A percentile compares a stretch with the other conserved stretches of the same genome.
Evolutionary conservation across 1,284 basidiomycete species (phyloP).

Genomic region (Coniferiporia sulphurascens): DNA sequence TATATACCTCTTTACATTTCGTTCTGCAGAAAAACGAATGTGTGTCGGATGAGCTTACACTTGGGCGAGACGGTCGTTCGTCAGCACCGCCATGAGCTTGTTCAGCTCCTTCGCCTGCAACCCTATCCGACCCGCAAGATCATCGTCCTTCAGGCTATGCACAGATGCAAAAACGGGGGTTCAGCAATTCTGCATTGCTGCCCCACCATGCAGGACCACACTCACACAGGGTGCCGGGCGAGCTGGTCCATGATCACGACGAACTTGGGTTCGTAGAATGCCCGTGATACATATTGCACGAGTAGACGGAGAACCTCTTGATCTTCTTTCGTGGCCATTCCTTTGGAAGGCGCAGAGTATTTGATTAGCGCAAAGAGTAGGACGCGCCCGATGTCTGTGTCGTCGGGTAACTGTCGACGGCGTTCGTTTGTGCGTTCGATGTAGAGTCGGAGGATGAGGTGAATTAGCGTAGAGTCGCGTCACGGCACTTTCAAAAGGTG

Average conservation of each 20-base stretch:
- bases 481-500: no score
- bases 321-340: conserved; percentile 68
- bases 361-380: not conserved
- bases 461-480: not conserved
- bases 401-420: not conserved
- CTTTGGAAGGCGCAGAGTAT: conserved; percentile 3
- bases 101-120: conserved; percentile 91
- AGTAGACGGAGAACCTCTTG: conserved; percentile 73
- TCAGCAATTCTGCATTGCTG: conserved; percentile 19
- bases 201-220: conserved; percentile 27
- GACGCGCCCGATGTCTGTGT: not conserved
- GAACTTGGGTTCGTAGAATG: conserved; percentile 92
- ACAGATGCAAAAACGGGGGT: conserved; percentile 12
- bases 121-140: conserved; percentile 83
- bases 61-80: conserved; percentile 80
- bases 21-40: not conserved
- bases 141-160: conserved; percentile 83
- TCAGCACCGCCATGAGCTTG: conserved; percentile 84
- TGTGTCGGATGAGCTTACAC: conserved; percentile 49
- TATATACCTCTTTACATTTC: conserved; percentile 26
- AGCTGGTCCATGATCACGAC: conserved; percentile 93
- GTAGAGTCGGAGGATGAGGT: not conserved
- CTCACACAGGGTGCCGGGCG: conserved; percentile 88
- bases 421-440: not conserved
- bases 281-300: conserved; percentile 87